Conservation (phyloP, 345 rosid species). For the Eucalyptus shirleyi region DNA sequence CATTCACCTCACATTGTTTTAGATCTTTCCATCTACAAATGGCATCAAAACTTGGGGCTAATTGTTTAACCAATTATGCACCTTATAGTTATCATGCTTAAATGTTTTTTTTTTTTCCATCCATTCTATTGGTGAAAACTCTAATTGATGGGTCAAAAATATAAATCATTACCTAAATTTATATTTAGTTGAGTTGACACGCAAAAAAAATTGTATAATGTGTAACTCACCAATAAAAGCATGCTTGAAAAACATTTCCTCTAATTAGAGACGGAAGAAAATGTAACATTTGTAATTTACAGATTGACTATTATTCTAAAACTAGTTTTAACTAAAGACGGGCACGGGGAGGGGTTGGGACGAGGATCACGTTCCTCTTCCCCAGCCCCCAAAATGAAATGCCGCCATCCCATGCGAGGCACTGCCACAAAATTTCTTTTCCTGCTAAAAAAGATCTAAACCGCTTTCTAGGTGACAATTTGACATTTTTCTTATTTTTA, state of each 20-base stretch:
- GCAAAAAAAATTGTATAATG: no score
- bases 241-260: not conserved
- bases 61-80: no score
- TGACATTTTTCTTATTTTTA: not conserved
- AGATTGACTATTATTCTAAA: not conserved
- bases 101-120: no score
- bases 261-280: no score
- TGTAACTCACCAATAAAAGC: not conserved
- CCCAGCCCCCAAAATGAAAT: no score
- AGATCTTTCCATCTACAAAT: no score
- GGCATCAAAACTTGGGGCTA: no score
- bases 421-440: not conserved
- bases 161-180: not conserved
- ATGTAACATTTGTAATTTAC: accelerated
- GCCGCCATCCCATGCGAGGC: no score
- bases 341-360: not conserved
- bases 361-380: no score
- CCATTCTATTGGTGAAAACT: not conserved
- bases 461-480: not conserved
- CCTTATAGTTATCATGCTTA: no score
- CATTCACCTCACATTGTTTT: no score
- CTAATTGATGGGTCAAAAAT: no score
- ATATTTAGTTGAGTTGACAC: not conserved
- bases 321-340: not conserved
- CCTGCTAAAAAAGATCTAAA: not conserved